A percentile compares a stretch with the other conserved stretches of the same genome.
Evolutionary conservation across 192 early-diverging fungal genomes (phyloP).

Genomic region (Haplosporangium gracile): DNA sequence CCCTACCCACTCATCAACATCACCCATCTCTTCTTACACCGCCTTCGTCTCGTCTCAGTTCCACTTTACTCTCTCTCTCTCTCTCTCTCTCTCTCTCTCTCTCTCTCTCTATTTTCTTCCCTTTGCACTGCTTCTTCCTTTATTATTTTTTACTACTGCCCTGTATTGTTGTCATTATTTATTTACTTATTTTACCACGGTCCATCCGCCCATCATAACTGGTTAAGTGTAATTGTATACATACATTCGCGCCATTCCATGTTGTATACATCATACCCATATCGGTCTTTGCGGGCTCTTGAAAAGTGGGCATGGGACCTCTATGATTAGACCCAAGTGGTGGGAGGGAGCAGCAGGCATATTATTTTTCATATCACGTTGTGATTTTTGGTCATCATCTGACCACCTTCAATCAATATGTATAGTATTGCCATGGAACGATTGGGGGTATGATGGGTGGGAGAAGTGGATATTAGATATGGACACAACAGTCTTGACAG

Average conservation of each 20-base stretch:
- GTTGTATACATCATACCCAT: neutral
- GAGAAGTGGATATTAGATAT: neutral
- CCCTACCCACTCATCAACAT: neutral
- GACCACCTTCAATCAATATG: slow-evolving; percentile 10
- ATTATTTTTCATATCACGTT: slow-evolving; percentile 27
- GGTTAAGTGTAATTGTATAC: neutral
- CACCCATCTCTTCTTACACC: neutral
- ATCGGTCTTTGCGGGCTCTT: slow-evolving; percentile 5
- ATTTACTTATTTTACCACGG: neutral
- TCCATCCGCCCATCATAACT: neutral
- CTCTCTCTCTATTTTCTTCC: neutral
- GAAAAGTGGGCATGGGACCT: slow-evolving; percentile 8
- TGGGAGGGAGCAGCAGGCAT: slow-evolving; percentile 2
- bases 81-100: neutral
- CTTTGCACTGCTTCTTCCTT: too few species aligned
- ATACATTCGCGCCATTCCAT: neutral
- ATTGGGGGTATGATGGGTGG: neutral
- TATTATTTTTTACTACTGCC: neutral
- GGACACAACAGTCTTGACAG: too few species aligned
- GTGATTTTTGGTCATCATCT: slow-evolving; percentile 21
- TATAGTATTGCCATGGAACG: neutral
- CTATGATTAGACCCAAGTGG: slow-evolving; percentile 7
- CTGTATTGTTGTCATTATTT: neutral
- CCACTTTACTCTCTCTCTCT: neutral
- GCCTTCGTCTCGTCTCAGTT: neutral